phyloP scores from a whole-genome alignment of 192 early-diverging fungal genomes.

The Rhizophagus clarus region DNA sequence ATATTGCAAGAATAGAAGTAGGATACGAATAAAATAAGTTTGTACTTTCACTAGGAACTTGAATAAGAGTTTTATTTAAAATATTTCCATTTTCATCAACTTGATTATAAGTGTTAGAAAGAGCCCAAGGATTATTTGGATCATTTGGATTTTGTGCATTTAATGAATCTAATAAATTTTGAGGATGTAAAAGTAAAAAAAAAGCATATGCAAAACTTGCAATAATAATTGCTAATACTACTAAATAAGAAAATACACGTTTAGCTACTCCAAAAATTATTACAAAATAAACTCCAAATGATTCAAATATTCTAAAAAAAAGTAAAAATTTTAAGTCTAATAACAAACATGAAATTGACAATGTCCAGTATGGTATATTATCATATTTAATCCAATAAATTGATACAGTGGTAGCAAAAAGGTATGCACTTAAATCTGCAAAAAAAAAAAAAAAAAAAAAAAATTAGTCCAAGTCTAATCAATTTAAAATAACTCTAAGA shows the following conservation, averaged over 20 bases:
- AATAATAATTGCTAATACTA: not conserved
- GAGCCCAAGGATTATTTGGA: not conserved
- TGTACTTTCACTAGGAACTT: not conserved
- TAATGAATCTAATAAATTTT: not conserved
- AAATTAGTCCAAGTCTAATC: not conserved
- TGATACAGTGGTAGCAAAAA: not conserved
- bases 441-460: no score
- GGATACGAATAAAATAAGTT: not conserved
- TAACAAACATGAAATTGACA: no score
- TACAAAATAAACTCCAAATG: slow-evolving; percentile 12
- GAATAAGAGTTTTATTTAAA: not conserved
- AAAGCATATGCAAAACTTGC: slow-evolving; percentile 15
- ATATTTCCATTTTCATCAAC: no score
- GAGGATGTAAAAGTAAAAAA: slow-evolving; percentile 1
- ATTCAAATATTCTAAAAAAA: slow-evolving; percentile 4
- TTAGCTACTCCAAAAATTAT: slow-evolving; percentile 17
- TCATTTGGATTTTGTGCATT: not conserved
- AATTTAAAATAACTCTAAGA: not conserved
- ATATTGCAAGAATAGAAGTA: not conserved
- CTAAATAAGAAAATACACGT: slow-evolving; percentile 16
- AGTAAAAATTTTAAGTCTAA: slow-evolving; percentile 12
- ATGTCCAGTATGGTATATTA: not conserved
- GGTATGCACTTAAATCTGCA: not conserved
- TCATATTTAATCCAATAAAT: not conserved
- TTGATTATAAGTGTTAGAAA: not conserved